Percentiles rank a stretch among this genome's conserved stretches.
Conservation (phyloP, 2,329 filamentous ascomycete genomes). For the Fusarium caatingaense region DNA sequence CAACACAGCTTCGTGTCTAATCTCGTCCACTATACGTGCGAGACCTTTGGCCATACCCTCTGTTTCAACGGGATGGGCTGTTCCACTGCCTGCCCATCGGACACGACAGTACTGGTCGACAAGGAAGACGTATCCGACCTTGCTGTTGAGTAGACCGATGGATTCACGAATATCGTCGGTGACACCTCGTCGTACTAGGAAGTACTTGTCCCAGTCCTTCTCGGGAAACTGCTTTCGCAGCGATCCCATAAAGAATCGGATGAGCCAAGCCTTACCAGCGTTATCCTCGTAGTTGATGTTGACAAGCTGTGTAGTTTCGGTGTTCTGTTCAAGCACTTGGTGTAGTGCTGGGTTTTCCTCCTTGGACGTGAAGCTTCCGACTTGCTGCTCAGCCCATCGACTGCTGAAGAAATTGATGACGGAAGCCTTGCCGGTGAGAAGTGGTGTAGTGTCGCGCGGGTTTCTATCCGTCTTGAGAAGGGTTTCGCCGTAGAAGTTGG, state of each 20-base stretch:
- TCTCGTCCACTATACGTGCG: conserved; percentile 70
- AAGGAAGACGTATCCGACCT: conserved; percentile 94
- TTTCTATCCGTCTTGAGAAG: conserved; percentile 67
- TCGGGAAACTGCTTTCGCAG: conserved; percentile 62
- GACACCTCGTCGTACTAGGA: conserved; percentile 68
- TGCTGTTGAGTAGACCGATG: conserved; percentile 82
- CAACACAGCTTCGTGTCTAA: conserved; percentile 53
- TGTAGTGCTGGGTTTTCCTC: conserved; percentile 77
- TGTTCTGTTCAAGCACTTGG: conserved; percentile 65
- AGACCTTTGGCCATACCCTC: conserved; percentile 74
- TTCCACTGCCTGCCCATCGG: conserved; percentile 89
- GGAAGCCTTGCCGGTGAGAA: conserved; percentile 78
- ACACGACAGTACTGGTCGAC: conserved; percentile 90
- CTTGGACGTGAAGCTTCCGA: conserved; percentile 74
- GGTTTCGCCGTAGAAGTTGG: conserved; percentile 87
- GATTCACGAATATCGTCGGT: conserved; percentile 71
- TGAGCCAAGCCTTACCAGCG: conserved; percentile 69
- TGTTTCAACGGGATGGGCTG: conserved; percentile 72
- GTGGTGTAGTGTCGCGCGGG: conserved; percentile 76
- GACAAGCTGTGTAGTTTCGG: conserved; percentile 76
- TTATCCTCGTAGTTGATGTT: conserved; percentile 92
- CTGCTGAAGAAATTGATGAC: conserved; percentile 86
- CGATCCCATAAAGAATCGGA: conserved; percentile 66
- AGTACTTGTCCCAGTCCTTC: conserved; percentile 69
- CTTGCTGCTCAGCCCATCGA: conserved; percentile 87